A percentile compares a stretch with the other conserved stretches of the same genome.
Evolutionary conservation across 139 green algal genomes (phyloP).

Genomic region (Asterochloris sp.): DNA sequence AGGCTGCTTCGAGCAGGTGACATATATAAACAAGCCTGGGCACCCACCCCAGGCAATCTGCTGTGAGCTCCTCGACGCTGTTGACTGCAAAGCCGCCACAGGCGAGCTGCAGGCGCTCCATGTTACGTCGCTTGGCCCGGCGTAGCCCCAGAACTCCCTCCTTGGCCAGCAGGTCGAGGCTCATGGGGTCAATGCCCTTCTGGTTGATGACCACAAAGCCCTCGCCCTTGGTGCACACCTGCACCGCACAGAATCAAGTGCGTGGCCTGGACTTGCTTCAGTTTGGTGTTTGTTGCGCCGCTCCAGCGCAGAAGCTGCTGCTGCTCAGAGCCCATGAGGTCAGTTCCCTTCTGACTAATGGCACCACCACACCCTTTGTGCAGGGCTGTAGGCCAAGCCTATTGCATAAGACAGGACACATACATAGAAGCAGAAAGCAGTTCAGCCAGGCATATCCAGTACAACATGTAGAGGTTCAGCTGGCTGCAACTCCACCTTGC

Average conservation of each 20-base stretch:
- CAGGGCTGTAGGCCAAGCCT: too few relatives aligned
- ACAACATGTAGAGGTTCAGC: too few relatives aligned
- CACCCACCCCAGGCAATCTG: slow-evolving; percentile 62
- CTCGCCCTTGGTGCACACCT: slow-evolving; percentile 80
- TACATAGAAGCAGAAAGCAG: too few relatives aligned
- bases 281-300: too few relatives aligned
- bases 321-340: too few relatives aligned
- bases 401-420: too few relatives aligned
- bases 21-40: neutral
- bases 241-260: neutral
- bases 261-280: neutral
- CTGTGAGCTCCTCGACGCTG: slow-evolving; percentile 78
- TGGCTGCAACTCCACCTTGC: too few relatives aligned
- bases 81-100: slow-evolving; percentile 77
- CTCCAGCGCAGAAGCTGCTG: too few relatives aligned
- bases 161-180: slow-evolving; percentile 94
- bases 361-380: too few relatives aligned
- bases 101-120: slow-evolving; percentile 93
- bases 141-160: slow-evolving; percentile 89
- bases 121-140: slow-evolving; percentile 95
- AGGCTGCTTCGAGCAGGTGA: too few relatives aligned
- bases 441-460: too few relatives aligned
- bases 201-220: slow-evolving; percentile 98
- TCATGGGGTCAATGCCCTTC: slow-evolving; percentile 99
- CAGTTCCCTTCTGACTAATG: too few relatives aligned